phyloP scores from a whole-genome alignment of 176 grass and related monocot species.

The Carex littledalei region DNA sequence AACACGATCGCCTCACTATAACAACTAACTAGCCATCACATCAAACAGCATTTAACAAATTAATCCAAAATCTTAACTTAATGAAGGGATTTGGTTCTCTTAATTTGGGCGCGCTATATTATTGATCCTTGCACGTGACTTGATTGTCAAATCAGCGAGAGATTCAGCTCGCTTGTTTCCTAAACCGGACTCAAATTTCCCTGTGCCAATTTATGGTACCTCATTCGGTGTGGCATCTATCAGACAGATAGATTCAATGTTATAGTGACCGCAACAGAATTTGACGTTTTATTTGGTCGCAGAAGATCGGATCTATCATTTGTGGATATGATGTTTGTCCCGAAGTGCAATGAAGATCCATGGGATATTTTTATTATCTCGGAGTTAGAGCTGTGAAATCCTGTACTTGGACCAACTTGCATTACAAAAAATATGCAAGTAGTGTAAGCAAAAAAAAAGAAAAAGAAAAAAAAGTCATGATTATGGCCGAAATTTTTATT shows the following conservation, averaged over 20 bases:
- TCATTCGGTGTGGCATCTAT: neutral
- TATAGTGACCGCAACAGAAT: neutral
- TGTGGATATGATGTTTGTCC: neutral
- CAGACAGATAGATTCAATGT: neutral
- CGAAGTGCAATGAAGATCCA: neutral
- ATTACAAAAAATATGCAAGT: neutral
- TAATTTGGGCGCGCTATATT: neutral
- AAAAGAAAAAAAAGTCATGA: neutral
- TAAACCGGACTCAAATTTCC: neutral
- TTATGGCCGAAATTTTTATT: neutral
- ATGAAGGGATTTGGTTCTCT: constrained; percentile 1
- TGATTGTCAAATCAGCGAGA: neutral
- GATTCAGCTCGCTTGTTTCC: neutral
- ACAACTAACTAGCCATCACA: neutral
- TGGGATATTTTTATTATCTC: neutral
- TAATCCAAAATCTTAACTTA: neutral
- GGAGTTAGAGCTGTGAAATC: constrained; percentile 3
- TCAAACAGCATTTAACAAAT: neutral
- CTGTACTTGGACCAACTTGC: neutral
- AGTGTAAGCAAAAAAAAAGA: neutral
- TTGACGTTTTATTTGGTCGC: neutral
- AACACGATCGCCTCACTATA: neutral
- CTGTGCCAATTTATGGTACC: neutral
- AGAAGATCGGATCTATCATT: neutral
- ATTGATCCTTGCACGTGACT: constrained; percentile 13